Evolutionary conservation across 495 filamentous ascomycete species (phyloP), one percentile per base, ranked within the genome.

Genomic region (Annulohypoxylon maeteangense): DNA sequence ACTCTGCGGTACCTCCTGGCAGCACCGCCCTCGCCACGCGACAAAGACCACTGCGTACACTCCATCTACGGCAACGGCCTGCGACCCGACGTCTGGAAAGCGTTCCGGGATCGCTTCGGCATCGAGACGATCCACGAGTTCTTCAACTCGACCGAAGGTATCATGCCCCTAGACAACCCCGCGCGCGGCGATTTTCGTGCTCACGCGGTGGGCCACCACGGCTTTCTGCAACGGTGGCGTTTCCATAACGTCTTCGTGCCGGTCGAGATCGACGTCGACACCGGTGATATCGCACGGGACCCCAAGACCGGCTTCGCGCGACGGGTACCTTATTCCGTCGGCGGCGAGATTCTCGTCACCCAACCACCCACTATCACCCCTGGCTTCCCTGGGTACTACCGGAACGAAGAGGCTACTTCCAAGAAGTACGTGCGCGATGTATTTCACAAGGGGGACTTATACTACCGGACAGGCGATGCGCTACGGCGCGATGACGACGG

Each of bases 51-150:
- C 70, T 85, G 84, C 12, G 84, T 93, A 10, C 84, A 86, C 18
- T 79, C 85, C 48, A 91, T 93, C 79, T 92, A 87, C 68, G 92
- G 92, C 7, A 95, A 95, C 73, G 92, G 92, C 0, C 81, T 95
- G 58, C 83, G 92, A 0, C 91, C 92, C 0, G 92, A 95, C 71
- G 87, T 95, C 1, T 94, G 92, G 92, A 79, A 86, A 36, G 62
- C 85, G 31, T 92, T 92, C 68, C 84, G 85, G 2, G 87, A 91
- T 45, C 82, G 90, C 2, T 91, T 91, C 71, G 84, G 83, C 27
- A 84, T 92, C 27, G 70, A 81, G 3, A 84, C 86, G 54, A 85
- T 91, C 3, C 79, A 76, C 56, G 89, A 92, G 70, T 90, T 91
- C 76, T 90, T 90, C 79, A 89, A 89, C 70, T 89, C 85, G 60